Conservation (phyloP, 805 yeast species). For the Scheffersomyces spartinae region DNA sequence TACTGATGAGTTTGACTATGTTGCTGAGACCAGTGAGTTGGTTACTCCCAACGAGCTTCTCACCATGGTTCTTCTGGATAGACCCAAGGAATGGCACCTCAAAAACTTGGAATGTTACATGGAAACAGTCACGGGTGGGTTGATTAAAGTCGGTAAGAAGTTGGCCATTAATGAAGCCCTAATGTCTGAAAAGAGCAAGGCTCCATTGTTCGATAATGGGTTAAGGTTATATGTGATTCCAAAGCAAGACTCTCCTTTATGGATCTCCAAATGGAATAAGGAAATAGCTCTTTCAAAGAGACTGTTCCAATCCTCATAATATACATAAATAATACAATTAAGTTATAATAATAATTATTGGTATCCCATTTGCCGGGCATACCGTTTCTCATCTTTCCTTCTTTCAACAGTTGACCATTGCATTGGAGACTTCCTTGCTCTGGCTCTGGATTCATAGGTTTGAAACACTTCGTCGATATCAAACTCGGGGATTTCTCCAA, state of each 20-base stretch:
- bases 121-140: constrained; percentile 78
- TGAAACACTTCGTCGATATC: constrained; percentile 24
- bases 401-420: constrained; percentile 10
- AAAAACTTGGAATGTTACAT: constrained; percentile 60
- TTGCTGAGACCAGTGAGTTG: constrained; percentile 65
- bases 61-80: constrained; percentile 41
- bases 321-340: too few species aligned
- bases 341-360: too few species aligned
- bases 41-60: constrained; percentile 55
- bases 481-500: constrained; percentile 25
- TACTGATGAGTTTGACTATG: constrained; percentile 71
- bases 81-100: constrained; percentile 55
- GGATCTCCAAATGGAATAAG: constrained; percentile 63
- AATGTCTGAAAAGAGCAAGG: constrained; percentile 46
- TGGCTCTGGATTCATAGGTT: constrained; percentile 15
- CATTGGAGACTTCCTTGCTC: constrained; percentile 19
- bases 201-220: constrained; percentile 69
- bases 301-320: constrained; percentile 1
- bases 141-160: constrained; percentile 76
- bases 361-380: constrained; percentile 16
- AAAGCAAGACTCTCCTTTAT: constrained; percentile 46
- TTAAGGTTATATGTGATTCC: constrained; percentile 74
- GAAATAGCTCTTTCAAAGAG: constrained; percentile 41
- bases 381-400: constrained; percentile 11
- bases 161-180: constrained; percentile 54